Evolutionary conservation across 306 rosid genomes (phyloP).

Genomic region (Vicia faba): DNA sequence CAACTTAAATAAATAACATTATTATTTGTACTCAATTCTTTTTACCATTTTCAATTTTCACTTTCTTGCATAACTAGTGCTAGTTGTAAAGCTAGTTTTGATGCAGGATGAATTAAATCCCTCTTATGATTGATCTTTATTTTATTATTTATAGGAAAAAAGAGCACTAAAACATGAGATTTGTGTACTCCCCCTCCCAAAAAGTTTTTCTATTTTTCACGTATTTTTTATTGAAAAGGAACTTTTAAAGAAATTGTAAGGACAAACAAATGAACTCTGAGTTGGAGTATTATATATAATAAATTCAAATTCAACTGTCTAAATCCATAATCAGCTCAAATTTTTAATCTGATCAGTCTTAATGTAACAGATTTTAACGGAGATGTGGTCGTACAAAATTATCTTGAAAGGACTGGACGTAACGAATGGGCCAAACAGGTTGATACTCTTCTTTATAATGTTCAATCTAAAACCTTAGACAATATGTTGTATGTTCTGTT

Average conservation of each 20-base stretch:
- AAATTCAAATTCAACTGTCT: slow-evolving; percentile 13
- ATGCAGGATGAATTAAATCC: neutral
- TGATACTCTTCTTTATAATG: slow-evolving; percentile 37
- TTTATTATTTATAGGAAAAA: neutral
- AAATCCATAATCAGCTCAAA: slow-evolving; percentile 2
- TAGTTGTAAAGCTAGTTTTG: slow-evolving; percentile 5
- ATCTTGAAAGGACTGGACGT: slow-evolving; percentile 78
- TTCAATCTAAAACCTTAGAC: slow-evolving; percentile 20
- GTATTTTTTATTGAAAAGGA: neutral
- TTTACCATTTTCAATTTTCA: neutral
- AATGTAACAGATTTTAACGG: slow-evolving; percentile 90
- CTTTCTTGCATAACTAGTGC: slow-evolving; percentile 1
- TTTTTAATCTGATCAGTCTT: slow-evolving; percentile 34
- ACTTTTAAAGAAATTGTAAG: neutral
- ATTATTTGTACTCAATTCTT: neutral
- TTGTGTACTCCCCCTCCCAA: neutral
- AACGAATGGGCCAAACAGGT: slow-evolving; percentile 93
- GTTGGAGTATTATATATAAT: neutral
- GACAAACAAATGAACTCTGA: neutral
- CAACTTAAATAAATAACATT: slow-evolving; percentile 7
- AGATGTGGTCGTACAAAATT: slow-evolving; percentile 79
- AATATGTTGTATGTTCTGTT: slow-evolving; percentile 4
- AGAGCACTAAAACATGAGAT: slow-evolving; percentile 13
- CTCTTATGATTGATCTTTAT: neutral
- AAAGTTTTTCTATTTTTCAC: neutral